Evolutionary conservation across 148 eudicot genomes (phyloP).

Genomic region (Camellia sinensis): DNA sequence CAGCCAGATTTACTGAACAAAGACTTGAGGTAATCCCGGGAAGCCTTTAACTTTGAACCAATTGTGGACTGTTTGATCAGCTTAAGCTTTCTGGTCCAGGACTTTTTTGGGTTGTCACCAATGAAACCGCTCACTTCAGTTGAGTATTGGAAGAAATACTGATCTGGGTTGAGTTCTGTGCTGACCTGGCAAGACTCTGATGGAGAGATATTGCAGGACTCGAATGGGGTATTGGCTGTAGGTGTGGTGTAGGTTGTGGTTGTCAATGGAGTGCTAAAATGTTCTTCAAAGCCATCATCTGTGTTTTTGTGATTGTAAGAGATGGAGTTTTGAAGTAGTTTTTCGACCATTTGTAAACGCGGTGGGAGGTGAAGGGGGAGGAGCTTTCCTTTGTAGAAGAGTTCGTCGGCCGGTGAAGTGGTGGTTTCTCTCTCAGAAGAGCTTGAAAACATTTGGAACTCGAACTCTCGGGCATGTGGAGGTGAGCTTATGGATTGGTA

Average conservation of each 20-base stretch:
- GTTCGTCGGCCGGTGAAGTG: constrained; percentile 78
- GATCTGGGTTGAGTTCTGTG: constrained; percentile 51
- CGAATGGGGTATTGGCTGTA: constrained; percentile 47
- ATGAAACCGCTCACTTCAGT: constrained; percentile 12
- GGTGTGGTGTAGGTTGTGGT: constrained; percentile 44
- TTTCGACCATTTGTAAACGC: constrained; percentile 61
- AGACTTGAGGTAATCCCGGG: constrained; percentile 41
- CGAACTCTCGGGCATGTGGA: constrained; percentile 47
- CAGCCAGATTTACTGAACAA: constrained; percentile 50
- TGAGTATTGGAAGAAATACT: constrained; percentile 38
- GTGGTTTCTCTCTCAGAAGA: constrained; percentile 39
- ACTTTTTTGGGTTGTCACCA: constrained; percentile 33
- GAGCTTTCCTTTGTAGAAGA: constrained; percentile 75
- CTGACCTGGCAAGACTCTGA: constrained; percentile 56
- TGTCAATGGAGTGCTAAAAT: constrained; percentile 52
- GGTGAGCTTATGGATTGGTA: constrained; percentile 22
- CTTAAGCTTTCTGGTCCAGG: constrained; percentile 63
- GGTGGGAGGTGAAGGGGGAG: constrained; percentile 86
- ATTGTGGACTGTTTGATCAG: constrained; percentile 35
- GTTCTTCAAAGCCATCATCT: constrained; percentile 26
- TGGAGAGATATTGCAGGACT: constrained; percentile 69
- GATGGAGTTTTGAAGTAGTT: constrained; percentile 43
- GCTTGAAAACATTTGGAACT: constrained; percentile 62
- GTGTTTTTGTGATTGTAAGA: constrained; percentile 20
- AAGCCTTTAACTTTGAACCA: constrained; percentile 46